Evolutionary conservation across 139 green algal genomes (phyloP), one percentile per base, ranked within the genome.

Genomic region (Picochlorum sp.): DNA sequence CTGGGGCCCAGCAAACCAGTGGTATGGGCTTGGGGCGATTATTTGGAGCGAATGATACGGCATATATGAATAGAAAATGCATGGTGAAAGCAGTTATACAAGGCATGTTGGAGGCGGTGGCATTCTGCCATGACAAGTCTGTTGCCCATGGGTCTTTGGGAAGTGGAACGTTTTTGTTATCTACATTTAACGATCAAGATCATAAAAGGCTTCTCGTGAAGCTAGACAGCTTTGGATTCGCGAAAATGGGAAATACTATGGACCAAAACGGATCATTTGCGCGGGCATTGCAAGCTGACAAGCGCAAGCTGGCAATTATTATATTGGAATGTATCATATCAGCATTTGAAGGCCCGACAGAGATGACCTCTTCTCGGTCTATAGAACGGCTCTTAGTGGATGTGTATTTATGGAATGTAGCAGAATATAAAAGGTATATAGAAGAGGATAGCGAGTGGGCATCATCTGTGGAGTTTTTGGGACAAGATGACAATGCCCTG

Each of bases 191-290:
- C 30, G 82, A 87, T 62, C 56, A 67, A 44, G 60, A 68, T 24
- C 60, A 71, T 0, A 49, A 56, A 7, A 51, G 61, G 4, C 69
- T 93, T 37, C 64, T 81, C 0, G 78, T 93, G 4, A 89, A 89
- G 68, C 62, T 93, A n/a, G 85, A 91, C 69, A 89, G 88, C 66
- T 89, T 91, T 73, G 85, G 85, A 4, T 89, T 89, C 68, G 81
- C 64, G 14, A 62, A 49, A 28, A 56, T 68, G 61, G 54, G 64
- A 4, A 76, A 58, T 44, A 30, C 44, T 0, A 24, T 44, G 6
- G 11, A 49, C 10, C 52, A 49, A 18, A 47, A 49, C 3, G 61
- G 50, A 21, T 45, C 20, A 11, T 59, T 44, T 15, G 62, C 68
- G 11, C 74, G 79, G 47, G 60, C 54, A 16, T 46, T 79, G 16